A percentile compares a stretch with the other conserved stretches of the same genome.
phyloP scores from a whole-genome alignment of 306 rosid genomes.

The Citrullus amarus region DNA sequence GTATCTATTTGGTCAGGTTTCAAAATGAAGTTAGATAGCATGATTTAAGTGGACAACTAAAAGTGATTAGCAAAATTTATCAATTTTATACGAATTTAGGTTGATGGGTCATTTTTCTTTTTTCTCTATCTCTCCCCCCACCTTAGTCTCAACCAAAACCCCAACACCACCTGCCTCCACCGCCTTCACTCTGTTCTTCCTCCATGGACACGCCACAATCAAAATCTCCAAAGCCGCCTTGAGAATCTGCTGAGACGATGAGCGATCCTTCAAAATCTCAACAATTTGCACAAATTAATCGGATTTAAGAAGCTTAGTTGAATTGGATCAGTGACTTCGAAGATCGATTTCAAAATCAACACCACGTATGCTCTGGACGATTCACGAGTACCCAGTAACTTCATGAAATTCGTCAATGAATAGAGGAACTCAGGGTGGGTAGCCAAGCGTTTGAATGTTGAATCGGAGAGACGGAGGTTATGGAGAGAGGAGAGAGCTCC shows the following conservation, averaged over 20 bases:
- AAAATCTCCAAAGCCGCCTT: conserved; percentile 35
- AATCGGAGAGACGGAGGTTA: conserved; percentile 35
- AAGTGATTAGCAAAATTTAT: too few relatives aligned
- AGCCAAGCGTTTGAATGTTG: conserved; percentile 18
- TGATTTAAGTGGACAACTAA: too few relatives aligned
- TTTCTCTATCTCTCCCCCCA: too few relatives aligned
- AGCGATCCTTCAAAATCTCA: conserved; percentile 37
- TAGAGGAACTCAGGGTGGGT: conserved; percentile 23
- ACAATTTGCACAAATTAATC: conserved; percentile 37
- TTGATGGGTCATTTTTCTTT: too few relatives aligned
- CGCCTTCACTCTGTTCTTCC: conserved; percentile 46
- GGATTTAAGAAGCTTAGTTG: conserved; percentile 5
- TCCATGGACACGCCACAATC: conserved; percentile 35
- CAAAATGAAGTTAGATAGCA: too few relatives aligned
- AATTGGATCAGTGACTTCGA: conserved; percentile 28
- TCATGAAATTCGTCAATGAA: conserved; percentile 30
- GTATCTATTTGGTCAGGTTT: too few relatives aligned
- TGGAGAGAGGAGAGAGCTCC: conserved; percentile 51
- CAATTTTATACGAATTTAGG: too few relatives aligned
- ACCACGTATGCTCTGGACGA: conserved; percentile 49
- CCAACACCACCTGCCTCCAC: conserved; percentile 51
- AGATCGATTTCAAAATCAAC: conserved; percentile 37
- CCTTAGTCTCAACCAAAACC: conserved; percentile 27
- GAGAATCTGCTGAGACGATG: conserved; percentile 46
- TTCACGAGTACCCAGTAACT: conserved; percentile 34